Base-by-base conservation (phyloP, 495 filamentous ascomycete genomes). In the Aspergillus sclerotiicarbonarius region DNA sequence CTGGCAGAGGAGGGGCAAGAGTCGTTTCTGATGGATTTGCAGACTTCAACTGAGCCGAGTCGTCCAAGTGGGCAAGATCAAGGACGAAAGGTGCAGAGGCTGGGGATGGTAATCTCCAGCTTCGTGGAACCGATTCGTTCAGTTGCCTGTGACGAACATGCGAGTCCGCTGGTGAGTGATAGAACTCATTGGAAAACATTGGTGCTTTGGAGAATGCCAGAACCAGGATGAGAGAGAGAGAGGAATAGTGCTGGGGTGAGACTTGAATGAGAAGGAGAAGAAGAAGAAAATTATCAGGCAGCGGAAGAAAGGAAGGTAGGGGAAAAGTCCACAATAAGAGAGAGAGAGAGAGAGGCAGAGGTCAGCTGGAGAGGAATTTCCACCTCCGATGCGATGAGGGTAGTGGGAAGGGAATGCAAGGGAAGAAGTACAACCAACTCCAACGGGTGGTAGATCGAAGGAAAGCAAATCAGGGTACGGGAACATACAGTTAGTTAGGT, bases 121-220 rank as follows among this genome's bases (percentile, higher is more conserved):
- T 57, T 8, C 16, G 47, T 19, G 25, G n/a, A 31, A 12, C 44
- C 32, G 33, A 57, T 20, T 46, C 32, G 37, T 13, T 20, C 33
- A 51, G 21, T 35, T 25, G 46, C 47, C 55, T 51, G 47, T 41
- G 25, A 31, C 44, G 37, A 41, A 20, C 29, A 50, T 39, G 31
- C 20, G 33, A 31, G 31, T 50, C 18, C 13, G 35, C 47, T 18
- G 46, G 47, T 57, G 45, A 57, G 47, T 32, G 10, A 35, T 51
- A 33, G 30, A 45, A 16, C 37, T 37, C 32, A 15, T 21, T 51
- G 19, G 21, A 57, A 21, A 47, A 41, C 55, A 57, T 57, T 47
- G 41, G 39, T 33, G 31, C 32, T 45, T 45, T 29, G 12, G 37
- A 30, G 30, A 5, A 45, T 39, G 12, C 25, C 20, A 43, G 41